Evolutionary conservation across 2,329 filamentous ascomycete genomes (phyloP).

Genomic region (Sporothrix mexicana): DNA sequence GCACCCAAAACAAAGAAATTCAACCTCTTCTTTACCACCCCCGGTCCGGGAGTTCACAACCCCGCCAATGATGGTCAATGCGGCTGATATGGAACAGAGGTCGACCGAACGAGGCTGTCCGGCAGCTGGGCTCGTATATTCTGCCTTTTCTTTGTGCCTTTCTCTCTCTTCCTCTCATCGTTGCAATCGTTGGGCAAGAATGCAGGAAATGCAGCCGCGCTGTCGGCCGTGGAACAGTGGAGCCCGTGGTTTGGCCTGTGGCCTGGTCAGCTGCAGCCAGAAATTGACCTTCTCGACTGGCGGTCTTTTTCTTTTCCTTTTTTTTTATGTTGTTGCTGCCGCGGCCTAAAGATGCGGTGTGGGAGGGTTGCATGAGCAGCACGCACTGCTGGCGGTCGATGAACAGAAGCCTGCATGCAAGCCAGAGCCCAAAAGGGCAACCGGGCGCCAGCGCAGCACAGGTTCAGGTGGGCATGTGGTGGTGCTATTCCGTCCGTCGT

Average conservation of each 20-base stretch:
- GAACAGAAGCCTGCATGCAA: constrained; percentile 8
- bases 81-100: constrained; percentile 13
- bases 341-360: constrained; percentile 34
- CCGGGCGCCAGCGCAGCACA: constrained; percentile 22
- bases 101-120: neutral
- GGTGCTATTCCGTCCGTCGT: neutral
- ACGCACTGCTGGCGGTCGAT: neutral
- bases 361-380: constrained; percentile 32
- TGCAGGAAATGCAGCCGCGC: constrained; percentile 17
- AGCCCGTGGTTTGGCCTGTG: neutral
- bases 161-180: neutral
- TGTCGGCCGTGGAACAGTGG: neutral
- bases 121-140: neutral
- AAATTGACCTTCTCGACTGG: neutral
- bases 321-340: neutral
- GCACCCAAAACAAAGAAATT: neutral
- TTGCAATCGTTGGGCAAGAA: constrained; percentile 20
- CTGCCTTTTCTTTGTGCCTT: neutral
- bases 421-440: constrained; percentile 25
- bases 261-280: neutral
- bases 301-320: neutral
- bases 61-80: constrained; percentile 21
- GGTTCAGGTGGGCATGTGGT: neutral
- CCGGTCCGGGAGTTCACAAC: constrained; percentile 10
- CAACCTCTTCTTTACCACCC: neutral